Conservation (phyloP, 345 rosid species). For the Camelina hispida region DNA sequence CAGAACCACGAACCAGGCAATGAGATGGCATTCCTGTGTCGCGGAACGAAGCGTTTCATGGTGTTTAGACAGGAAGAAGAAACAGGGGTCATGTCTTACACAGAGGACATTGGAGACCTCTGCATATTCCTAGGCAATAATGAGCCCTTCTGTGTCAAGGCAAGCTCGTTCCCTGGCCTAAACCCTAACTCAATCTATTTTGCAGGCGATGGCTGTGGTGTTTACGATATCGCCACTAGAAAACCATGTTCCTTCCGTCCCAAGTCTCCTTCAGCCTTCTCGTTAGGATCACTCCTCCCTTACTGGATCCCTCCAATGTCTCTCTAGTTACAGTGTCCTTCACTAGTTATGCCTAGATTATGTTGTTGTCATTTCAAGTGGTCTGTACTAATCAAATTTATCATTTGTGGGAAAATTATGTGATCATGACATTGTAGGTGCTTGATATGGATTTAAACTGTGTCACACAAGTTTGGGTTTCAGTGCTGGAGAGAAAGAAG, state of each 20-base stretch:
- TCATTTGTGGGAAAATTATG: too few relatives aligned
- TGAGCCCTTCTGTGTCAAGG: conserved; percentile 32
- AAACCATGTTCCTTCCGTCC: conserved; percentile 35
- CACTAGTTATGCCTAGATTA: neutral
- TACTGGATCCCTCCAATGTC: conserved; percentile 19
- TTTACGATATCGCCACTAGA: conserved; percentile 34
- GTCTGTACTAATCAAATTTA: too few relatives aligned
- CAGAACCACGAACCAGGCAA: conserved; percentile 16
- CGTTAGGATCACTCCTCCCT: neutral
- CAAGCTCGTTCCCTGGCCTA: conserved; percentile 36
- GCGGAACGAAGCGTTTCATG: conserved; percentile 35
- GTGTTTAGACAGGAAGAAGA: conserved; percentile 30
- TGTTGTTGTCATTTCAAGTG: too few relatives aligned
- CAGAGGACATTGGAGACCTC: conserved; percentile 35
- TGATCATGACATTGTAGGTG: too few relatives aligned
- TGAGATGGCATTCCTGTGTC: conserved; percentile 11
- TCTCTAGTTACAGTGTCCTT: neutral
- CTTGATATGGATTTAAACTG: too few relatives aligned
- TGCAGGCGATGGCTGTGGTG: conserved; percentile 5
- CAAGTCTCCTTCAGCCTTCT: conserved; percentile 5
- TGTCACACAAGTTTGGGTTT: too few relatives aligned
- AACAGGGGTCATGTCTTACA: conserved; percentile 14
- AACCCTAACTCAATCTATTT: conserved; percentile 36
- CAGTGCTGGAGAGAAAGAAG: too few relatives aligned
- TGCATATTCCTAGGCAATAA: conserved; percentile 36